Evolutionary conservation across 495 filamentous ascomycete genomes (phyloP), one percentile per base, ranked within the genome.

Genomic region (Aspergillus affinis): DNA sequence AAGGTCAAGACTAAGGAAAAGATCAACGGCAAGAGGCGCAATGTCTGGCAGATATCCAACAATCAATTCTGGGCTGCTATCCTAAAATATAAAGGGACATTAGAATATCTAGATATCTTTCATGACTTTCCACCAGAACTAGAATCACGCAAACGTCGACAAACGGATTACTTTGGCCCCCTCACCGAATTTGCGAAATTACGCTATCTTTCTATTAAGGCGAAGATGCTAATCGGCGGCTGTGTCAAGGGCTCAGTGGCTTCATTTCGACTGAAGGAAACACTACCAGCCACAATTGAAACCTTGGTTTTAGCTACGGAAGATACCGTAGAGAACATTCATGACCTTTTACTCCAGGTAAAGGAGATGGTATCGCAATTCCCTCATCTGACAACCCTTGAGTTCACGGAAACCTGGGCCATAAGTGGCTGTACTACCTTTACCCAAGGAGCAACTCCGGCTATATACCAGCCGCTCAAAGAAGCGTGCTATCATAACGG

Each of bases 161-260:
- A 41, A 41, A 15, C 36, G 36, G 36, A 41, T 41, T 15, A 41
- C 36, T 41, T 41, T 41, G 13, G 36, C 36, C 12, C 13, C 36
- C 36, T 41, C 12, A 41, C 36, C 4, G 36, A 41, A 12, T 41
- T 41, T 17, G 4, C 12, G 6, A 41, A 41, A 15, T 41, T 41
- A 41, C 36, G 36, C 9, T 57, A 57, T 48, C 54, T 57, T 32
- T 57, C 54, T 7, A 57, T 57, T 1, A 2, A 20, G 44, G 23
- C 44, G 17, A 45, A 57, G 4, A 30, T 32, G 45, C 17, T 57
- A 29, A 9, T 57, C 23, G 54, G 54, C 6, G 45, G 54, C 20
- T 57, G 49, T 18, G 4, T 13, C 5, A 17, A 57, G 44, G 21
- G 20, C 13, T 30, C 44, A 21, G n/a, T 48, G 49, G 45, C 54